These are phyloP conservation scores for Zasmidium citrigriseum DNA, from an alignment of 2,329 filamentous ascomycete species.

Conservation along the genomic window DNA sequence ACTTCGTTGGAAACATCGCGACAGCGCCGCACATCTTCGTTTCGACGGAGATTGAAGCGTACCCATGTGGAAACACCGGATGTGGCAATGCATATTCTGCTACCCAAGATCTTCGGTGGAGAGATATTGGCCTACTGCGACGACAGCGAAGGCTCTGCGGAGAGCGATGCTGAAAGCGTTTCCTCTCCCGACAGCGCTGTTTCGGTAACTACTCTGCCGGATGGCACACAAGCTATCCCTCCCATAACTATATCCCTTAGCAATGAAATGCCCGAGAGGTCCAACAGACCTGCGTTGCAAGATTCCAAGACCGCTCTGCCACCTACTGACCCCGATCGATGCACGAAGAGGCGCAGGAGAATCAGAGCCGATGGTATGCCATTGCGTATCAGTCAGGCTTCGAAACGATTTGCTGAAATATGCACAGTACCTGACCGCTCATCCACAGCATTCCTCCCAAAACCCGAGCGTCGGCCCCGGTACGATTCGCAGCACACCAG, in stretches of 20 bases:
- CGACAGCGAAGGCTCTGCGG: neutral
- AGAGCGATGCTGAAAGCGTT: neutral
- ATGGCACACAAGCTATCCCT: neutral
- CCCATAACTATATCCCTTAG: neutral
- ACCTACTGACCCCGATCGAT: no score
- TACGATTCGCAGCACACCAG: neutral
- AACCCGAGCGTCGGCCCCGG: neutral
- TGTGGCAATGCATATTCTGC: neutral
- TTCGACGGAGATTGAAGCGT: neutral
- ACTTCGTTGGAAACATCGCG: neutral
- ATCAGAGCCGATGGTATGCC: no score
- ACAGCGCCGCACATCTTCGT: neutral
- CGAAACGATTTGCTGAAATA: no score
- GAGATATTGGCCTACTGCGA: neutral
- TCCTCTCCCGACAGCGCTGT: neutral
- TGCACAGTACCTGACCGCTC: no score
- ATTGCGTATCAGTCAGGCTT: no score
- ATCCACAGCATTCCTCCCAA: no score
- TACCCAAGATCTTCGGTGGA: neutral
- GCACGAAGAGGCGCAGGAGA: no score
- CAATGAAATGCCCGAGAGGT: no score
- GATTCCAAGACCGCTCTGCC: no score
- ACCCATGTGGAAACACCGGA: neutral
- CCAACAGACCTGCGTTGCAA: no score
- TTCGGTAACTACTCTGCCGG: neutral